Evolutionary conservation across 176 grass and related monocot species (phyloP).

Genomic region (Triticum aestivum): IWGSC_CS_RefSeq_v2.1 NC_057797.1:34966990-34967489

Average conservation of each 20-base stretch:
- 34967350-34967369: constrained; percentile 14
- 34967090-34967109: constrained; percentile 32
- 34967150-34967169: constrained; percentile 18
- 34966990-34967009: constrained; percentile 25
- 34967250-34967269: constrained; percentile 25
- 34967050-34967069: neutral
- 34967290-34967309: neutral
- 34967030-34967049: constrained; percentile 41
- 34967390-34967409: constrained; percentile 43
- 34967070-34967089: constrained; percentile 23
- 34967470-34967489: constrained; percentile 62
- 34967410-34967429: constrained; percentile 29
- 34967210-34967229: neutral
- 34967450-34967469: constrained; percentile 49
- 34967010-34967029: constrained; percentile 47
- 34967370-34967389: constrained; percentile 22
- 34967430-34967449: constrained; percentile 29
- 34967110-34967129: neutral
- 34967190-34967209: neutral
- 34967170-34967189: constrained; percentile 1
- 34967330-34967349: constrained; percentile 4
- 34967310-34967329: neutral
- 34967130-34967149: neutral
- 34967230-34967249: constrained; percentile 19
- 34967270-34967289: neutral